Percentiles rank a stretch among this genome's conserved stretches.
Evolutionary conservation across 2,329 filamentous ascomycete species (phyloP).

Genomic region (Aaosphaeria pasadenensis): DNA sequence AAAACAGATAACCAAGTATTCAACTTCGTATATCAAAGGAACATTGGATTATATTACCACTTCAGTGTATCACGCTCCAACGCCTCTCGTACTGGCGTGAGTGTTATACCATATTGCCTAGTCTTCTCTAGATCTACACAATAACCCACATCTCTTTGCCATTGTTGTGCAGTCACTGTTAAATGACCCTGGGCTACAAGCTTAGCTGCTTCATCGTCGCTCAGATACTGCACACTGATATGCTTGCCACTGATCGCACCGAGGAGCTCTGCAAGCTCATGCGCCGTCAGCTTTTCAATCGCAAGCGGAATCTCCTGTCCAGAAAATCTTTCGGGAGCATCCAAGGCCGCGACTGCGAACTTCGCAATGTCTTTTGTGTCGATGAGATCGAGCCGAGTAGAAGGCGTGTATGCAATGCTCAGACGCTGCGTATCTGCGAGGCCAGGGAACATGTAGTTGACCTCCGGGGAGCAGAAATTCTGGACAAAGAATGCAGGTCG

Average conservation of each 20-base stretch:
- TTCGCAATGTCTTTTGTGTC: constrained; percentile 2
- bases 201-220: neutral
- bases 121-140: neutral
- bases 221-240: constrained; percentile 1
- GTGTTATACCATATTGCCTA: no score
- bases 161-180: neutral
- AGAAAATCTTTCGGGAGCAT: constrained; percentile 1
- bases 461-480: constrained; percentile 3
- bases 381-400: constrained; percentile 3
- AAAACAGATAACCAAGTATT: no score
- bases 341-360: constrained; percentile 2
- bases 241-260: constrained; percentile 1
- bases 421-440: neutral
- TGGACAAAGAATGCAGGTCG: constrained; percentile 5
- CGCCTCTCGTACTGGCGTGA: no score
- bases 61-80: no score
- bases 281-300: constrained; percentile 1
- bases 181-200: neutral
- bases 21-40: no score
- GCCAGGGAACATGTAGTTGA: constrained; percentile 3
- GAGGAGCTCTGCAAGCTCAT: constrained; percentile 1
- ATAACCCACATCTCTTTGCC: constrained; percentile 6
- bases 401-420: neutral
- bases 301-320: constrained; percentile 1
- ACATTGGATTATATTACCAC: no score